phyloP scores from a whole-genome alignment of 2,329 filamentous ascomycete species.

The Cercospora sojina region DNA sequence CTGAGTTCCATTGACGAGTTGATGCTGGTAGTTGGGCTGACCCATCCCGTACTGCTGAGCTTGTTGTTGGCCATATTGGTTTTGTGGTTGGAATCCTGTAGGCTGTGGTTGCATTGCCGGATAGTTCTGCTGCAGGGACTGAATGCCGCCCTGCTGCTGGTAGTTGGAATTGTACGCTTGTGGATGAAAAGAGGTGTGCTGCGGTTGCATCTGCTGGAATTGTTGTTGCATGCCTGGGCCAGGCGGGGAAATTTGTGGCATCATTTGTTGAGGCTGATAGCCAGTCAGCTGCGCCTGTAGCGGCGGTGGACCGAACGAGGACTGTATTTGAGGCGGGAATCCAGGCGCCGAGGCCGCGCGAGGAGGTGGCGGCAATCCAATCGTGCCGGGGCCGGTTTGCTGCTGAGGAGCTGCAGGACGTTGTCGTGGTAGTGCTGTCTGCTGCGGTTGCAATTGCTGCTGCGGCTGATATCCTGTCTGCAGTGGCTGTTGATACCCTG shows the following conservation, averaged over 20 bases:
- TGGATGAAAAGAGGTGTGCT: slow-evolving; percentile 41
- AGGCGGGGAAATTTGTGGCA: slow-evolving; percentile 47
- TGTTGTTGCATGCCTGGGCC: slow-evolving; percentile 46
- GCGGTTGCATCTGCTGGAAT: slow-evolving; percentile 39
- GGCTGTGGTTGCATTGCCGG: slow-evolving; percentile 52
- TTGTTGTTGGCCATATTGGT: slow-evolving; percentile 21
- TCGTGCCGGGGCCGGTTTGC: slow-evolving; percentile 57
- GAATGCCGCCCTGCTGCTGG: slow-evolving; percentile 36
- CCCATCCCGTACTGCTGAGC: slow-evolving; percentile 21
- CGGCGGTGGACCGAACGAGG: slow-evolving; percentile 67
- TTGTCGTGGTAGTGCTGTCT: slow-evolving; percentile 55
- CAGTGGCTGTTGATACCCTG: slow-evolving; percentile 33
- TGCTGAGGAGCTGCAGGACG: slow-evolving; percentile 67
- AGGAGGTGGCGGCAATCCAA: slow-evolving; percentile 75
- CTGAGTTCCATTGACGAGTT: slow-evolving; percentile 49
- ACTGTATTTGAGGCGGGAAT: slow-evolving; percentile 56
- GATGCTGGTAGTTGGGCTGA: slow-evolving; percentile 50
- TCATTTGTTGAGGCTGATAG: slow-evolving; percentile 46
- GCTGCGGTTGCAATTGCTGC: slow-evolving; percentile 38
- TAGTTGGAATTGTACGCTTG: slow-evolving; percentile 45
- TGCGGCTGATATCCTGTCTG: slow-evolving; percentile 27
- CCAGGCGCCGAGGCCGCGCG: slow-evolving; percentile 85
- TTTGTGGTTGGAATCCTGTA: slow-evolving; percentile 50
- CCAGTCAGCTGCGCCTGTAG: slow-evolving; percentile 86
- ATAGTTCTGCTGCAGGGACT: slow-evolving; percentile 36